Evolutionary conservation across 129 eudicot species (phyloP).

Genomic region (Dittrichia graveolens): DNA sequence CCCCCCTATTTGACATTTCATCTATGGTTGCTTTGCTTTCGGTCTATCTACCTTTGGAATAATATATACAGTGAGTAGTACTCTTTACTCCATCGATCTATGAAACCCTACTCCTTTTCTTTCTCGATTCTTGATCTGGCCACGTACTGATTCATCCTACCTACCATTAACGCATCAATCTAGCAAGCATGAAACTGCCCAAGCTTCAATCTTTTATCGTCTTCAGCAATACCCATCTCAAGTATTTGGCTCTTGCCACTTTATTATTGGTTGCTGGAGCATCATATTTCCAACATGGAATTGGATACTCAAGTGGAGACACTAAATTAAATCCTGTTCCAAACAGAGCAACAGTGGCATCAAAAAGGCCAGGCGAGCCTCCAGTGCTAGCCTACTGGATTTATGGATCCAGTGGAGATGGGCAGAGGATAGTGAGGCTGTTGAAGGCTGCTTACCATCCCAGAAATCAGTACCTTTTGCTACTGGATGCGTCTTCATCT

Average conservation of each 20-base stretch:
- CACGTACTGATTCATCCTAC: too few relatives aligned
- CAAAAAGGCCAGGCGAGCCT: slow-evolving; percentile 33
- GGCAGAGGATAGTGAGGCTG: slow-evolving; percentile 39
- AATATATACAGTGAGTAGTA: too few relatives aligned
- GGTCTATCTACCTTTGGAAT: neutral
- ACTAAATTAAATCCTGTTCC: neutral
- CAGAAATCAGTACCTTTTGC: slow-evolving; percentile 48
- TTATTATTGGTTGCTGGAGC: slow-evolving; percentile 17
- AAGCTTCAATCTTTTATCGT: slow-evolving; percentile 18
- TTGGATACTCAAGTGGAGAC: neutral
- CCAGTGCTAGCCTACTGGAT: slow-evolving; percentile 51
- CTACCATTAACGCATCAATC: neutral
- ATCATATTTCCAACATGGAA: slow-evolving; percentile 13
- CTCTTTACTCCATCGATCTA: slow-evolving; percentile 12
- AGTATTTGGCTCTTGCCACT: slow-evolving; percentile 7
- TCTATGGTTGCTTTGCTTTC: neutral
- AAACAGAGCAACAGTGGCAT: slow-evolving; percentile 18
- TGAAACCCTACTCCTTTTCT: neutral
- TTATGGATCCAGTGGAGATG: slow-evolving; percentile 39
- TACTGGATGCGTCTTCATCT: slow-evolving; percentile 36
- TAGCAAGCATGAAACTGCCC: slow-evolving; percentile 16
- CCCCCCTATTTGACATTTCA: slow-evolving; percentile 28
- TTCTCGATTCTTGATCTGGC: too few relatives aligned
- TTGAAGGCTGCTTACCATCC: slow-evolving; percentile 46
- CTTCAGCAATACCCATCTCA: slow-evolving; percentile 23